A percentile compares a stretch with the other conserved stretches of the same genome.
These are phyloP conservation scores for Globisporangium nodosum DNA, from an alignment of 352 stramenopile genomes.

Conservation along the genomic window DNA sequence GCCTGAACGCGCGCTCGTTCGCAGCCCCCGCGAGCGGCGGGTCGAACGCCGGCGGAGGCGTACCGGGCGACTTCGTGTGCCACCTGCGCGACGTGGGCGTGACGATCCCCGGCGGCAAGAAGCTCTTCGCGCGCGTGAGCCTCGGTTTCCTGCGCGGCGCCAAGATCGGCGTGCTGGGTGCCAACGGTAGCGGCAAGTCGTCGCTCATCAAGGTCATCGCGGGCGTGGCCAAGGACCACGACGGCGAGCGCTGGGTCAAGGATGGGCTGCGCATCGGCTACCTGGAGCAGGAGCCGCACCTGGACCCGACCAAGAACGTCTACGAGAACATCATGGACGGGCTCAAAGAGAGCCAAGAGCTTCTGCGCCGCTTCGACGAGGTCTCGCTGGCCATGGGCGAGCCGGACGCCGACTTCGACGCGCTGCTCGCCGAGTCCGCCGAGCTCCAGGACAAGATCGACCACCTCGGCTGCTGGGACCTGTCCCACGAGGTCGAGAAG, in stretches of 20 bases:
- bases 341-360: constrained; percentile 73
- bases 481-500: constrained; percentile 78
- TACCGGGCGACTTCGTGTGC: constrained; percentile 81
- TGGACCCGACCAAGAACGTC: constrained; percentile 83
- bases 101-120: constrained; percentile 76
- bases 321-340: constrained; percentile 91
- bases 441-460: constrained; percentile 87
- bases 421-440: constrained; percentile 77
- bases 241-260: constrained; percentile 87
- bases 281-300: constrained; percentile 78
- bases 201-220: constrained; percentile 96
- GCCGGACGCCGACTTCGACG: constrained; percentile 87
- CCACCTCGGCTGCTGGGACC: constrained; percentile 75
- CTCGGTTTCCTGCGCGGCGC: constrained; percentile 85
- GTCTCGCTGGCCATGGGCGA: constrained; percentile 88
- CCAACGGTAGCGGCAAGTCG: constrained; percentile 95
- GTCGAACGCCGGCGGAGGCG: constrained; percentile 67
- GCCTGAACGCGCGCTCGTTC: constrained; percentile 19
- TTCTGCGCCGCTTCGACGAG: constrained; percentile 81
- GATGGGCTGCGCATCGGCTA: constrained; percentile 84
- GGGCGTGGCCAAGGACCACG: constrained; percentile 82
- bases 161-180: constrained; percentile 93
- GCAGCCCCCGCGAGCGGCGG: constrained; percentile 21
- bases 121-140: constrained; percentile 78
- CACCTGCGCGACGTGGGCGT: constrained; percentile 70